A percentile compares a stretch with the other conserved stretches of the same genome.
phyloP scores from a whole-genome alignment of 108 stramenopile genomes.

The Fragilaria crotonensis region DNA sequence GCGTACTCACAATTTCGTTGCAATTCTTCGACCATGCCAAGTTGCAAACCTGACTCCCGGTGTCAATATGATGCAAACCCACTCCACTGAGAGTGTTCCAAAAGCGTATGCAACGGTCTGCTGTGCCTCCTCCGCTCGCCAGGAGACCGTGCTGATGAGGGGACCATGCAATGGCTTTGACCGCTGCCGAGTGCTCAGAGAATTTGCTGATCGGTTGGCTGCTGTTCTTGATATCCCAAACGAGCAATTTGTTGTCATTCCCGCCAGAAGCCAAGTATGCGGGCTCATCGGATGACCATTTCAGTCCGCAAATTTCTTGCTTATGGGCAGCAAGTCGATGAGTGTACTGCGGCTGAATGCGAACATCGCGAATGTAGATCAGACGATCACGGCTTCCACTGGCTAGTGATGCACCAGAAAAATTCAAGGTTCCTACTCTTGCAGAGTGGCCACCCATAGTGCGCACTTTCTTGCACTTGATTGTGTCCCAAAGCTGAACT shows the following conservation, averaged over 20 bases:
- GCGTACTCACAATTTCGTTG: constrained; percentile 97
- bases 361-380: constrained; percentile 88
- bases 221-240: constrained; percentile 90
- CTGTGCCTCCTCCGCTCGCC: constrained; percentile 97
- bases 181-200: constrained; percentile 94
- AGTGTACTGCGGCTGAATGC: constrained; percentile 53
- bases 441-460: constrained; percentile 83
- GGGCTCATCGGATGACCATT: constrained; percentile 93
- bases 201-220: constrained; percentile 53
- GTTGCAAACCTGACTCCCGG: constrained; percentile 97
- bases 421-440: constrained; percentile 89
- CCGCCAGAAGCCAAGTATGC: constrained; percentile 89
- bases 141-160: constrained; percentile 96
- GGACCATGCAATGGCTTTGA: constrained; percentile 99
- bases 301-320: constrained; percentile 98
- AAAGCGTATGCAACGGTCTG: constrained; percentile 96
- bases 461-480: constrained; percentile 69
- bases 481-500: constrained; percentile 92
- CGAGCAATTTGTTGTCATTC: constrained; percentile 96
- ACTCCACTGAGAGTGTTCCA: constrained; percentile 94
- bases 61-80: constrained; percentile 85
- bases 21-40: constrained; percentile 93
- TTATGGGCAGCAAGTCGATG: constrained; percentile 76
- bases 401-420: constrained; percentile 83
- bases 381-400: constrained; percentile 89